A percentile compares a stretch with the other conserved stretches of the same genome.
Conservation (phyloP, 2,329 filamentous ascomycete genomes). For the Coniochaeta ligniaria region DNA sequence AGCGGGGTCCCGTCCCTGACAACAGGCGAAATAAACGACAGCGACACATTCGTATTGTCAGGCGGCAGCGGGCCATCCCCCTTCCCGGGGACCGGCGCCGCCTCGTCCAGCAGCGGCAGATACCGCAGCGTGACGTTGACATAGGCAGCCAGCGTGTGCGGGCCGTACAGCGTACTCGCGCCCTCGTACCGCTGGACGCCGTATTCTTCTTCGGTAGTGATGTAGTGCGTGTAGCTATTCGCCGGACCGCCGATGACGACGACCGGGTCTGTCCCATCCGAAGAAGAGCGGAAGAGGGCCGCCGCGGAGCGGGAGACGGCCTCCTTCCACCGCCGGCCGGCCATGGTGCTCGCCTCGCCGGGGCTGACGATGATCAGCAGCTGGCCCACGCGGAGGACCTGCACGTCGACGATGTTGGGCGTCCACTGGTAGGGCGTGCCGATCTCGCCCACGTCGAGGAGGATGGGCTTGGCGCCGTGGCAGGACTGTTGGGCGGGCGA, state of each 20-base stretch:
- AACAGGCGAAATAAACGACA: slow-evolving; percentile 76
- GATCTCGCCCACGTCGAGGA: slow-evolving; percentile 85
- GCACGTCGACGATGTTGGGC: slow-evolving; percentile 86
- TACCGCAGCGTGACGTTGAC: slow-evolving; percentile 76
- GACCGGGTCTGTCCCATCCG: slow-evolving; percentile 36
- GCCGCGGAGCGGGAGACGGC: slow-evolving; percentile 53
- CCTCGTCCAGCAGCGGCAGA: slow-evolving; percentile 56
- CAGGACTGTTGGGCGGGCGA: slow-evolving; percentile 64
- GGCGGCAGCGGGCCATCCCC: slow-evolving; percentile 57
- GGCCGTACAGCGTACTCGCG: slow-evolving; percentile 85
- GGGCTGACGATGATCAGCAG: slow-evolving; percentile 77
- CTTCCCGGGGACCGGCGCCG: slow-evolving; percentile 32
- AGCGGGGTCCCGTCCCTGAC: slow-evolving; percentile 63
- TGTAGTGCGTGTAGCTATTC: slow-evolving; percentile 85
- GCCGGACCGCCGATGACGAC: slow-evolving; percentile 83
- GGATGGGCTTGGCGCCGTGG: slow-evolving; percentile 74
- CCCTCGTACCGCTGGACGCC: slow-evolving; percentile 84
- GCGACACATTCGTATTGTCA: slow-evolving; percentile 67
- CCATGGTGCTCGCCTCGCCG: slow-evolving; percentile 89
- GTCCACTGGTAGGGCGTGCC: slow-evolving; percentile 75
- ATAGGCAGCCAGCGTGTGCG: slow-evolving; percentile 75
- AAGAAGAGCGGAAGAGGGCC: slow-evolving; percentile 28
- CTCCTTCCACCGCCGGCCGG: slow-evolving; percentile 77
- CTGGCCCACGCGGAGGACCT: slow-evolving; percentile 77
- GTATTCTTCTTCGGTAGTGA: slow-evolving; percentile 75